phyloP scores from a whole-genome alignment of 805 yeast species.

The Candida nanaspora region DNA sequence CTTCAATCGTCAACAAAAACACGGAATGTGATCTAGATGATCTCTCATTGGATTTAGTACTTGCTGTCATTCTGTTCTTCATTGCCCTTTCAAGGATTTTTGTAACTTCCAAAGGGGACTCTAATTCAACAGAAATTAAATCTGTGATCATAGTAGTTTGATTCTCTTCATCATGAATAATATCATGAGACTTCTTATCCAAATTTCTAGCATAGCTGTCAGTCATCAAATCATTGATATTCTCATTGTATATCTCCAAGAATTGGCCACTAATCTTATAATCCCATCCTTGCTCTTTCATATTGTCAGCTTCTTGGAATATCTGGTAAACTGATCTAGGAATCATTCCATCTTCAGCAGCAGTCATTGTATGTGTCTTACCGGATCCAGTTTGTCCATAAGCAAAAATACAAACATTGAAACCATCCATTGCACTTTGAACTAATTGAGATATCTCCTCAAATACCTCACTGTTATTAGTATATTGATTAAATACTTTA shows the following conservation, averaged over 20 bases:
- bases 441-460: constrained; percentile 81
- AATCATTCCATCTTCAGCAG: constrained; percentile 66
- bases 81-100: constrained; percentile 47
- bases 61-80: constrained; percentile 65
- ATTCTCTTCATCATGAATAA: constrained; percentile 55
- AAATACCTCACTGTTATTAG: constrained; percentile 59
- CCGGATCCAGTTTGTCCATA: constrained; percentile 98
- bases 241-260: constrained; percentile 85
- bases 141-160: constrained; percentile 58
- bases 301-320: constrained; percentile 43
- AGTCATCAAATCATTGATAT: constrained; percentile 58
- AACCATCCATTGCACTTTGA: constrained; percentile 83
- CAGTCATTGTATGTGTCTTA: constrained; percentile 86
- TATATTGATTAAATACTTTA: constrained; percentile 53
- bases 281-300: constrained; percentile 53
- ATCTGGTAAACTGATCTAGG: constrained; percentile 69
- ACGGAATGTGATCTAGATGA: constrained; percentile 92
- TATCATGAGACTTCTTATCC: constrained; percentile 44
- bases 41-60: constrained; percentile 72
- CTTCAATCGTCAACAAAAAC: constrained; percentile 55
- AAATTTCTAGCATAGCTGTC: constrained; percentile 14
- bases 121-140: constrained; percentile 34
- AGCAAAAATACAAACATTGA: constrained; percentile 88
- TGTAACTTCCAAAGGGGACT: constrained; percentile 40
- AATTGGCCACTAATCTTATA: constrained; percentile 65